These are phyloP conservation scores for Eremomyces bilateralis DNA, from an alignment of 495 filamentous ascomycete species.

Conservation along the genomic window DNA sequence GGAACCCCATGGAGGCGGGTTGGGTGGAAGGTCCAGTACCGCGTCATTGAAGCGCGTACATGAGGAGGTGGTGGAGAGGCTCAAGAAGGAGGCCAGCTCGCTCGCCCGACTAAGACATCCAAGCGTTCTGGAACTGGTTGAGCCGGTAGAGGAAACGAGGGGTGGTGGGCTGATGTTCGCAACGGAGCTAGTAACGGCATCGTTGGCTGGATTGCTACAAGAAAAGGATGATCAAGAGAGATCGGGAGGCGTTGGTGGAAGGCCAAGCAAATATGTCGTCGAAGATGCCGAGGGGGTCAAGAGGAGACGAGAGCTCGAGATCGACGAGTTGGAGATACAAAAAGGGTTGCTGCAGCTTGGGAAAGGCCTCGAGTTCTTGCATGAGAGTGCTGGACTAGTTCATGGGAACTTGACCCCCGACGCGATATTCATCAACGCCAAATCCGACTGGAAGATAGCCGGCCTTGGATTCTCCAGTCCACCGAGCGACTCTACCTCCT, in stretches of 20 bases:
- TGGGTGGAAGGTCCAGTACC: constrained; percentile 37
- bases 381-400: constrained; percentile 84
- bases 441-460: constrained; percentile 97
- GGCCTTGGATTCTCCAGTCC: constrained; percentile 77
- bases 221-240: constrained; percentile 85
- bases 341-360: constrained; percentile 84
- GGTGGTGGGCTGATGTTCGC: constrained; percentile 87
- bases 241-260: constrained; percentile 37
- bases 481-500: constrained; percentile 41
- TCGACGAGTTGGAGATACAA: constrained; percentile 94
- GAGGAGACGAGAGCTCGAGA: constrained; percentile 59
- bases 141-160: constrained; percentile 87
- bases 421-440: constrained; percentile 83
- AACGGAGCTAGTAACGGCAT: constrained; percentile 73
- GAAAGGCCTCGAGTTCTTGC: constrained; percentile 86
- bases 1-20: constrained; percentile 31
- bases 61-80: constrained; percentile 71
- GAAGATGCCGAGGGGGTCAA: constrained; percentile 52
- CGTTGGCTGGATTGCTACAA: constrained; percentile 56
- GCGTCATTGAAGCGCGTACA: constrained; percentile 51
- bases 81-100: constrained; percentile 77
- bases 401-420: constrained; percentile 92
- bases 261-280: constrained; percentile 58
- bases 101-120: constrained; percentile 77
- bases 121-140: constrained; percentile 73